Evolutionary conservation across 1,139 yeast species (phyloP).

Genomic region (Diutina ranongensis): DNA sequence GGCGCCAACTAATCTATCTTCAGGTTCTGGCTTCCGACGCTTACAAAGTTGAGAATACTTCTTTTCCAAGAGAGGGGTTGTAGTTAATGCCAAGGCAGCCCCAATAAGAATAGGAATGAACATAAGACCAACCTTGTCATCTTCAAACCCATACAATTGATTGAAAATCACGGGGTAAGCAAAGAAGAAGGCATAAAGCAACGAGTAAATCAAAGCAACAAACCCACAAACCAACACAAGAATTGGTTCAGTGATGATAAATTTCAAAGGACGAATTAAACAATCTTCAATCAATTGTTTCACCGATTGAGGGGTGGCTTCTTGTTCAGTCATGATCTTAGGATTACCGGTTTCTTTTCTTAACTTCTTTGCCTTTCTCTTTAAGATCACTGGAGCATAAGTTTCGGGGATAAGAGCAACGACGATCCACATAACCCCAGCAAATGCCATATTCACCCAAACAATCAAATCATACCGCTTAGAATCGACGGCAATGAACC

Average conservation of each 20-base stretch:
- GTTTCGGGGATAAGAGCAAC: conserved; percentile 70
- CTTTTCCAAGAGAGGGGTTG: conserved; percentile 65
- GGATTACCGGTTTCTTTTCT: conserved; percentile 73
- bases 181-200: conserved; percentile 84
- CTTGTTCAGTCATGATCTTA: conserved; percentile 87
- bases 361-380: conserved; percentile 53
- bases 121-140: conserved; percentile 69
- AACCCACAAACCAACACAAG: conserved; percentile 72
- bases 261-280: conserved; percentile 63
- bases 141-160: conserved; percentile 53
- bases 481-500: conserved; percentile 66
- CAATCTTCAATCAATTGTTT: conserved; percentile 56
- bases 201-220: conserved; percentile 78
- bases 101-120: conserved; percentile 83
- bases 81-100: conserved; percentile 56
- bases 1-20: conserved; percentile 79
- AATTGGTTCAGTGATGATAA: conserved; percentile 72
- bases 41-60: conserved; percentile 41
- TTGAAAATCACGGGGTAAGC: conserved; percentile 73
- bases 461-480: conserved; percentile 58
- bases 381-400: conserved; percentile 78
- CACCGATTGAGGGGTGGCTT: conserved; percentile 59
- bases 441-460: conserved; percentile 90
- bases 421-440: conserved; percentile 69
- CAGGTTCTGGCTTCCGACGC: conserved; percentile 65